A percentile compares a stretch with the other conserved stretches of the same genome.
These are phyloP conservation scores for Saposhnikovia divaricata DNA, from an alignment of 129 eudicot genomes.

Conservation along the genomic window DNA sequence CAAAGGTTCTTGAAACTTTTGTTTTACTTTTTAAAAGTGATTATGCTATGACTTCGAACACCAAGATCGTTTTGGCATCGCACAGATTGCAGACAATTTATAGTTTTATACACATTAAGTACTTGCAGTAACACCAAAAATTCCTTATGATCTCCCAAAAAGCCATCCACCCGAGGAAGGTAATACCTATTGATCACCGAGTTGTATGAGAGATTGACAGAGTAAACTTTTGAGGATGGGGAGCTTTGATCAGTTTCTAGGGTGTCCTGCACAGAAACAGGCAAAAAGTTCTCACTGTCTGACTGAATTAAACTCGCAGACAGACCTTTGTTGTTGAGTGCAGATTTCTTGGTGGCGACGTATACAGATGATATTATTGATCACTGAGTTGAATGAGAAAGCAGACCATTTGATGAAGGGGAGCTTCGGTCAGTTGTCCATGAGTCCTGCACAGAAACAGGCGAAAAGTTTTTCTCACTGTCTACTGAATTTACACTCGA, in stretches of 20 bases:
- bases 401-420: constrained; percentile 37
- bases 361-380: not conserved
- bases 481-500: constrained; percentile 26
- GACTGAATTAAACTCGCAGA: constrained; percentile 22
- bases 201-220: constrained; percentile 2
- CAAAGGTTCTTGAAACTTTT: not conserved
- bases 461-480: constrained; percentile 22
- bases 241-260: constrained; percentile 37
- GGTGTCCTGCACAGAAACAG: constrained; percentile 24
- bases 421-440: constrained; percentile 44
- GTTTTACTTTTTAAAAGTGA: not conserved
- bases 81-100: not conserved
- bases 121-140: not conserved
- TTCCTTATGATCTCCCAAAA: not conserved
- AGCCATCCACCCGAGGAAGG: not conserved
- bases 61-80: not conserved
- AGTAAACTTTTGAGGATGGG: constrained; percentile 34
- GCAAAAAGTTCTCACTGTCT: constrained; percentile 17
- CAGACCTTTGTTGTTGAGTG: not conserved
- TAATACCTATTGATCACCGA: constrained; percentile 6
- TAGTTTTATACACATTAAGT: not conserved
- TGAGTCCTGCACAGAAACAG: constrained; percentile 27
- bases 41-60: not conserved
- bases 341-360: constrained; percentile 2
- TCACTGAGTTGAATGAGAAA: constrained; percentile 17